Evolutionary conservation across 768 basidiomycete species (phyloP).

Genomic region (Neoboletus subvelutipes): DNA sequence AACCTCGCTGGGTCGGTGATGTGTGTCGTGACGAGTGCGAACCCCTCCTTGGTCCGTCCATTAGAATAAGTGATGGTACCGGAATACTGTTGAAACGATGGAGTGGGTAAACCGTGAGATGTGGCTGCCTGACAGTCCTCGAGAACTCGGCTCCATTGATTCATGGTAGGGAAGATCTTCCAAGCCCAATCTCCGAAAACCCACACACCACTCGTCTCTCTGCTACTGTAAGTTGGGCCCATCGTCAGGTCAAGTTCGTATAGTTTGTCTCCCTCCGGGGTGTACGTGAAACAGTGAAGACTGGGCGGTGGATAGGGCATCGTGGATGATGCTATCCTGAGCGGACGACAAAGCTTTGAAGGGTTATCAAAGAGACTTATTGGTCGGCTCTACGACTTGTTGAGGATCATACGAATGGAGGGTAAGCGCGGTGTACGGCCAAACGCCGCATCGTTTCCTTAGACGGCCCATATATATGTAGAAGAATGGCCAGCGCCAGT

Average conservation of each 20-base stretch:
- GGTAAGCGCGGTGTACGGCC: no score
- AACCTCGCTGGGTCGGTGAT: not conserved
- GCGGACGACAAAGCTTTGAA: not conserved
- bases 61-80: not conserved
- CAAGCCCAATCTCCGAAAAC: not conserved
- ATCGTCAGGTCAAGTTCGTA: not conserved
- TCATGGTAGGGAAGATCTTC: not conserved
- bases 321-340: not conserved
- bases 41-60: accelerated
- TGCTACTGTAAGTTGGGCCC: not conserved
- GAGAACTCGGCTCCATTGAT: not conserved
- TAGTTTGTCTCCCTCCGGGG: accelerated
- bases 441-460: not conserved
- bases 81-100: accelerated
- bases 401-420: not conserved
- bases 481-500: not conserved
- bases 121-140: not conserved
- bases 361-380: not conserved
- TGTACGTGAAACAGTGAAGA: not conserved
- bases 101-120: not conserved
- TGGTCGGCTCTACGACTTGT: not conserved
- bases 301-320: not conserved
- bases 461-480: not conserved
- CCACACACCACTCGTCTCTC: not conserved
- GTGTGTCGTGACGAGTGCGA: not conserved